Conservation (phyloP, 2,329 filamentous ascomycete species). For the Cladosporium velox region DNA sequence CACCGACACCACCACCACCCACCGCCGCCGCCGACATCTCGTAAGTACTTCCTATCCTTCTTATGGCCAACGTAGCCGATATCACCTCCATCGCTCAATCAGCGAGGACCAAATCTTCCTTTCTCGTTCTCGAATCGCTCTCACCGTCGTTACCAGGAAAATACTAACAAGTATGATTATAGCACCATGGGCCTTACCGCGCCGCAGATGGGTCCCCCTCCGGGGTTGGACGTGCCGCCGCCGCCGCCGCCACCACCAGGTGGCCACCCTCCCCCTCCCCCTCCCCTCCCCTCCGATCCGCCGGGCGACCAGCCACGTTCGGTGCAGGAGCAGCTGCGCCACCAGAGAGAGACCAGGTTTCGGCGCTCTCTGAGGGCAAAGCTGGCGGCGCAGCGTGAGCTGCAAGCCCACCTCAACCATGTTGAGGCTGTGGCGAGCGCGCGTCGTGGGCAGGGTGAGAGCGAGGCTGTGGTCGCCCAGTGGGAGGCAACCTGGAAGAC, state of each 20-base stretch:
- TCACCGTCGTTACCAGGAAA: neutral
- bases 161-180: neutral
- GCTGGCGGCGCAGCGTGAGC: neutral
- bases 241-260: neutral
- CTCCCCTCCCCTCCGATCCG: neutral
- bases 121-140: neutral
- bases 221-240: neutral
- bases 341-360: neutral
- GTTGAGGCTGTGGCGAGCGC: neutral
- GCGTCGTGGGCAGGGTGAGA: neutral
- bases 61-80: neutral
- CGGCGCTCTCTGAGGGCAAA: neutral
- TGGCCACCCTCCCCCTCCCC: neutral
- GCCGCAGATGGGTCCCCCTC: neutral
- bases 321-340: neutral
- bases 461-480: neutral
- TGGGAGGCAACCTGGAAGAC: neutral
- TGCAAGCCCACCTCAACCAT: neutral
- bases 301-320: neutral
- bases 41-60: neutral
- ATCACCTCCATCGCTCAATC: neutral
- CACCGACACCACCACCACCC: neutral
- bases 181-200: neutral
- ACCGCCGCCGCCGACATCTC: neutral
- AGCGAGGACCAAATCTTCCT: neutral